These are phyloP conservation scores for Cercospora nicotianae DNA, from an alignment of 2,329 filamentous ascomycete species.

Conservation along the genomic window DNA sequence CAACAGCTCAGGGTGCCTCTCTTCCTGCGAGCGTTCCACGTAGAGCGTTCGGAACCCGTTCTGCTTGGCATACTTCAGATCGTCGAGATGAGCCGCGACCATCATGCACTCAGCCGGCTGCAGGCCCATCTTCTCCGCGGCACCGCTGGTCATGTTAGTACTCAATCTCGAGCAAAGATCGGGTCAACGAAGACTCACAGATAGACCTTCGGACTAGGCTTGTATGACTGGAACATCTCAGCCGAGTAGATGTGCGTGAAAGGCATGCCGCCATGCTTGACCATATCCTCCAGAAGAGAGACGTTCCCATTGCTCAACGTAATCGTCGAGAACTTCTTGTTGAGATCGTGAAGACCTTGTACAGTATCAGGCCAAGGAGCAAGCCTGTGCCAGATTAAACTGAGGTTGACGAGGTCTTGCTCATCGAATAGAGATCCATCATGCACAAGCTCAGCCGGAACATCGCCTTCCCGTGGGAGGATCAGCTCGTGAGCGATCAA, in stretches of 20 bases:
- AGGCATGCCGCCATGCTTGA: slow-evolving; percentile 57
- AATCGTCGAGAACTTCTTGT: slow-evolving; percentile 56
- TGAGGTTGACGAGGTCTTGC: slow-evolving; percentile 44
- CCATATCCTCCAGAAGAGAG: slow-evolving; percentile 65
- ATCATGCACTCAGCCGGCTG: slow-evolving; percentile 65
- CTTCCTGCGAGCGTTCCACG: slow-evolving; percentile 67
- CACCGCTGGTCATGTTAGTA: slow-evolving; percentile 48
- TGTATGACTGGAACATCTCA: slow-evolving; percentile 73
- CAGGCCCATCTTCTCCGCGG: slow-evolving; percentile 59
- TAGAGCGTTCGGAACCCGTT: slow-evolving; percentile 71
- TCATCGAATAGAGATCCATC: slow-evolving; percentile 55
- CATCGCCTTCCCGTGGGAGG: slow-evolving; percentile 1
- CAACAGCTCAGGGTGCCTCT: slow-evolving; percentile 57
- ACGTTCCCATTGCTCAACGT: slow-evolving; percentile 76
- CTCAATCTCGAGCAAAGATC: not conserved
- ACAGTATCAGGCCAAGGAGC: slow-evolving; percentile 67
- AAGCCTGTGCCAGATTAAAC: slow-evolving; percentile 70
- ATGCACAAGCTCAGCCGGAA: slow-evolving; percentile 10
- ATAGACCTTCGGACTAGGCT: slow-evolving; percentile 69
- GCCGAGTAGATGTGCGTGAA: slow-evolving; percentile 66
- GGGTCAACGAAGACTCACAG: slow-evolving; percentile 32
- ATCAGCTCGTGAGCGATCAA: slow-evolving; percentile 51
- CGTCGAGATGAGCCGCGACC: slow-evolving; percentile 73
- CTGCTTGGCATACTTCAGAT: slow-evolving; percentile 65
- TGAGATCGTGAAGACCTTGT: slow-evolving; percentile 54